Percentiles rank a stretch among this genome's conserved stretches.
phyloP scores from a whole-genome alignment of 768 basidiomycete genomes.

The Leccinum subtestaceum region DNA sequence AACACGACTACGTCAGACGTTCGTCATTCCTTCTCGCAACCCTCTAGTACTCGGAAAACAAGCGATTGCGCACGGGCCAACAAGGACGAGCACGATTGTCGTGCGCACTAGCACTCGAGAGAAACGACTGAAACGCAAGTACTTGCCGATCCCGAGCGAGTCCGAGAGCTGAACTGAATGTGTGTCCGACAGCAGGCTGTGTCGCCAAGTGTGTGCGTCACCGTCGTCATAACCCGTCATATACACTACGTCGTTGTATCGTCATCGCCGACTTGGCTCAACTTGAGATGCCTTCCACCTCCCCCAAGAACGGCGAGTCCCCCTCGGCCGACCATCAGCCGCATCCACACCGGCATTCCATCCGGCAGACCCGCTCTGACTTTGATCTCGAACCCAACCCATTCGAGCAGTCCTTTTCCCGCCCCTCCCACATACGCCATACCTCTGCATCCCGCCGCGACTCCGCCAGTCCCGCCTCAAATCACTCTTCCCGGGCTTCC shows the following conservation, averaged over 20 bases:
- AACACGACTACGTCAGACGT: constrained; percentile 43
- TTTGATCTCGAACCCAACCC: constrained; percentile 86
- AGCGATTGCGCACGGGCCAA: constrained; percentile 32
- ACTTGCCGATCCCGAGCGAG: constrained; percentile 19
- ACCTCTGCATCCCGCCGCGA: constrained; percentile 34
- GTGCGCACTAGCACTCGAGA: not conserved
- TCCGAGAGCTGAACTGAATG: constrained; percentile 19
- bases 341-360: constrained; percentile 16
- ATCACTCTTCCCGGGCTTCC: constrained; percentile 38
- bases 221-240: constrained; percentile 23
- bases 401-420: constrained; percentile 91
- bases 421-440: constrained; percentile 52
- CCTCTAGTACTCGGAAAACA: constrained; percentile 25
- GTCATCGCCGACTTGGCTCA: constrained; percentile 16
- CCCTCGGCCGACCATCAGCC: constrained; percentile 18
- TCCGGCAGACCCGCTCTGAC: constrained; percentile 56
- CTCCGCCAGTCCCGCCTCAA: constrained; percentile 32
- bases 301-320: constrained; percentile 37
- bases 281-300: constrained; percentile 25
- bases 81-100: constrained; percentile 16
- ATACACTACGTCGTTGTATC: constrained; percentile 15
- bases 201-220: constrained; percentile 21
- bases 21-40: constrained; percentile 39
- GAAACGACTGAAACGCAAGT: constrained; percentile 22
- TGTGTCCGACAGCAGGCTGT: constrained; percentile 20